Evolutionary conservation across 176 grass and related monocot genomes (phyloP).

Genomic region (Aegilops longissima): DNA sequence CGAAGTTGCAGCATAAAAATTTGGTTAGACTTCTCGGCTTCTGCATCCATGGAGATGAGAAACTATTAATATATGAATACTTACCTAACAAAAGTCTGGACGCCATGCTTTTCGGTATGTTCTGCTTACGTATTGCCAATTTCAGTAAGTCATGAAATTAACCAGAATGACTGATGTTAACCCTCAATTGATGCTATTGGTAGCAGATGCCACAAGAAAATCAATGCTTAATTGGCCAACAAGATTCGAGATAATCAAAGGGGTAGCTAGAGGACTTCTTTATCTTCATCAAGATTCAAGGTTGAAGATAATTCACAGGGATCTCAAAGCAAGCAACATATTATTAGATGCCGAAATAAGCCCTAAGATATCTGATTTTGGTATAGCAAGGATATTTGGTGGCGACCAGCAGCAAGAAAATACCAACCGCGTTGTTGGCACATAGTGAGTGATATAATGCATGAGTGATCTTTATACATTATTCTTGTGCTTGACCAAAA

Average conservation of each 20-base stretch:
- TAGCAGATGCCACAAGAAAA: constrained; percentile 5
- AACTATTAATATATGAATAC: constrained; percentile 32
- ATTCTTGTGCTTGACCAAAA: not conserved
- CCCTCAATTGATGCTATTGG: not conserved
- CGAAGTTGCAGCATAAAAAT: constrained; percentile 29
- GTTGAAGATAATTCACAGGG: constrained; percentile 29
- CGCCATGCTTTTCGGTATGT: constrained; percentile 31
- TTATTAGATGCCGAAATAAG: constrained; percentile 31
- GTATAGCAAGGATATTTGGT: constrained; percentile 41
- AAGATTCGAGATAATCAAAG: constrained; percentile 44
- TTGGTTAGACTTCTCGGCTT: constrained; percentile 34
- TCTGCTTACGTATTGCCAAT: not conserved
- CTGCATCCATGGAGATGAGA: constrained; percentile 34
- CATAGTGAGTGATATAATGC: constrained; percentile 27
- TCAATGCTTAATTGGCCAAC: constrained; percentile 19
- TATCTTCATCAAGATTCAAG: constrained; percentile 64
- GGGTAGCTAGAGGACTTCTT: constrained; percentile 44
- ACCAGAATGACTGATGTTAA: not conserved
- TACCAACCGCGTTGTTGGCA: constrained; percentile 41
- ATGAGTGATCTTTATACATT: not conserved
- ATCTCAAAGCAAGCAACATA: constrained; percentile 38
- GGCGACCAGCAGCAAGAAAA: constrained; percentile 8
- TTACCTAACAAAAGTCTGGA: constrained; percentile 40
- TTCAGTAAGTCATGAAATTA: not conserved
- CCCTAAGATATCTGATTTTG: constrained; percentile 43